phyloP scores from a whole-genome alignment of 495 filamentous ascomycete genomes.

The Staphylotrichum longicolle region DNA sequence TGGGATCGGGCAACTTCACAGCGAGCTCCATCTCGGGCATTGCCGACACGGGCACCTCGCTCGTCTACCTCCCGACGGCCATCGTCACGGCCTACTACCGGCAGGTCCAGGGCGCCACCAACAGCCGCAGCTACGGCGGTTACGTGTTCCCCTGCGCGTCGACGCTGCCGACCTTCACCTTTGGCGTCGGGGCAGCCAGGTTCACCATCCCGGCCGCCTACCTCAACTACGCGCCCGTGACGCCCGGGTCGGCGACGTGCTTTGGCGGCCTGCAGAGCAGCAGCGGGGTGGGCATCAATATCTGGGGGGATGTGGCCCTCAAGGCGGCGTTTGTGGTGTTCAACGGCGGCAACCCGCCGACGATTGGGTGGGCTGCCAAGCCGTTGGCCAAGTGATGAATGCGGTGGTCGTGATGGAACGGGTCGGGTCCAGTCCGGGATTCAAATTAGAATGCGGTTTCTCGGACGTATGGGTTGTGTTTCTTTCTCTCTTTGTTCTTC shows the following conservation, averaged over 20 bases:
- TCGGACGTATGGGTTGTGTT: too few species aligned
- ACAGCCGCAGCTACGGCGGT: conserved; percentile 56
- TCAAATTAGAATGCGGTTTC: too few species aligned
- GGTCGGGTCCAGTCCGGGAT: too few species aligned
- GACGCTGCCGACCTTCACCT: conserved; percentile 61
- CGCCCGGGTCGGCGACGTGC: conserved; percentile 42
- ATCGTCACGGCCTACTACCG: conserved; percentile 66
- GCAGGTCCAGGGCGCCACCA: conserved; percentile 52
- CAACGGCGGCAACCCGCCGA: conserved; percentile 43
- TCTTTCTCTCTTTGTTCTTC: too few species aligned
- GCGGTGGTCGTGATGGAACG: neutral
- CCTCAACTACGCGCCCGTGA: conserved; percentile 55
- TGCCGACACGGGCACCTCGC: conserved; percentile 73
- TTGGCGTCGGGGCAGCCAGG: conserved; percentile 52
- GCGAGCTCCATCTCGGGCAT: conserved; percentile 50
- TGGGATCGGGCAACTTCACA: conserved; percentile 48
- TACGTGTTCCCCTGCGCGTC: conserved; percentile 68
- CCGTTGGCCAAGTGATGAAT: conserved; percentile 8
- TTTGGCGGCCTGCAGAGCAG: conserved; percentile 67
- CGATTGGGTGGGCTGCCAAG: conserved; percentile 61
- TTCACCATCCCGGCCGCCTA: conserved; percentile 55
- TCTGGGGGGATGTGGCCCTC: conserved; percentile 78
- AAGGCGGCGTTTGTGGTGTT: conserved; percentile 80
- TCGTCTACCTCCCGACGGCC: conserved; percentile 58
- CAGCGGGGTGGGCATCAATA: conserved; percentile 61